These are phyloP conservation scores for Entomophthora muscae DNA, from an alignment of 371 early-diverging fungal species.

Conservation along the genomic window DNA sequence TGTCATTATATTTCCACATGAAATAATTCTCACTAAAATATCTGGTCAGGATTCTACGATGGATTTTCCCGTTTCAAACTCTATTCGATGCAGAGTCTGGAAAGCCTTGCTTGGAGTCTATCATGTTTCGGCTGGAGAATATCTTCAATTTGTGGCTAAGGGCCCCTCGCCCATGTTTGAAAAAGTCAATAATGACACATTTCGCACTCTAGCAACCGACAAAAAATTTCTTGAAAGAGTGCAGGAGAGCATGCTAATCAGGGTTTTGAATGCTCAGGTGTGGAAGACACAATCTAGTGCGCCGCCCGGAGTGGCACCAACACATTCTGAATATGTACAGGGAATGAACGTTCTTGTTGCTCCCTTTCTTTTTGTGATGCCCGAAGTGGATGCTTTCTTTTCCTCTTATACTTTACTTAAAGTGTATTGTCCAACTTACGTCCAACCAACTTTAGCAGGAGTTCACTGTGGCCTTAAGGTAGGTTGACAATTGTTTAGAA, in stretches of 20 bases:
- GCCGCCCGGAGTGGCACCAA: conserved; percentile 8
- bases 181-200: conserved; percentile 82
- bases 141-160: conserved; percentile 42
- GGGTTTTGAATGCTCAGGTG: conserved; percentile 77
- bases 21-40: neutral
- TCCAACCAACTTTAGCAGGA: conserved; percentile 74
- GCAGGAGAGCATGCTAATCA: conserved; percentile 51
- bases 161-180: conserved; percentile 50
- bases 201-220: conserved; percentile 75
- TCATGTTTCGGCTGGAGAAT: conserved; percentile 52
- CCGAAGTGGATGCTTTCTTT: conserved; percentile 83
- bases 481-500: conserved; percentile 11
- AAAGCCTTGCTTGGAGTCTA: conserved; percentile 64
- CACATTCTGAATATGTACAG: conserved; percentile 69
- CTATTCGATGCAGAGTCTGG: conserved; percentile 42
- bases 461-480: conserved; percentile 81
- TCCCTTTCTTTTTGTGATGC: conserved; percentile 80
- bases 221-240: conserved; percentile 47
- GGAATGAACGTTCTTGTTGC: conserved; percentile 89
- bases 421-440: conserved; percentile 76
- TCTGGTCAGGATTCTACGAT: neutral
- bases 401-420: conserved; percentile 67
- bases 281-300: conserved; percentile 25
- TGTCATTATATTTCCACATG: neutral
- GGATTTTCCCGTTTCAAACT: conserved; percentile 5